Conservation (phyloP, 371 early-diverging fungal species). For the Rhizopus arrhizus region DNA sequence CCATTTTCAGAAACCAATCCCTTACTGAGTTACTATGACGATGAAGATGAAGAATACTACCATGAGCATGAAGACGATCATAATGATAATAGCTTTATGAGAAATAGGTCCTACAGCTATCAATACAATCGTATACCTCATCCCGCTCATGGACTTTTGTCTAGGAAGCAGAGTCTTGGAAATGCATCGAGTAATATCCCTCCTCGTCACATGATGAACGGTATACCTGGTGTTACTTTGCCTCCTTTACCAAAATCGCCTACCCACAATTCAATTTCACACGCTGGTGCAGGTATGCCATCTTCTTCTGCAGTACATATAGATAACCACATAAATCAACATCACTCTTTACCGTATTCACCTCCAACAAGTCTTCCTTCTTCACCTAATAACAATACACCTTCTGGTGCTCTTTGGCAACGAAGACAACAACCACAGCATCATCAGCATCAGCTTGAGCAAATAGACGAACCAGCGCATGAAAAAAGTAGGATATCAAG, state of each 20-base stretch:
- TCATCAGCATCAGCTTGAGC: background rate
- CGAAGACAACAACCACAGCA: constrained; percentile 22
- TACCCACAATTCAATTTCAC: constrained; percentile 9
- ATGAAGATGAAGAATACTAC: constrained; percentile 29
- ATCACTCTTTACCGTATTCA: constrained; percentile 41
- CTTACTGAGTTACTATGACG: constrained; percentile 30
- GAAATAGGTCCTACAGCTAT: constrained; percentile 21
- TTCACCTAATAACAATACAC: constrained; percentile 35
- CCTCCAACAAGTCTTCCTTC: constrained; percentile 56
- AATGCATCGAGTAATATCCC: background rate
- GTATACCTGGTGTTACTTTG: constrained; percentile 42
- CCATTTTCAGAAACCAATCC: constrained; percentile 16
- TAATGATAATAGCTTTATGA: background rate
- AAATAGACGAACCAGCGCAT: background rate
- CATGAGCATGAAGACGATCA: constrained; percentile 19
- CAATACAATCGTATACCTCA: constrained; percentile 13
- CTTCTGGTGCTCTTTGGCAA: constrained; percentile 30
- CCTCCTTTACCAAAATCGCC: constrained; percentile 56
- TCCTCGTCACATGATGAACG: constrained; percentile 20
- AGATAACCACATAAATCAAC: constrained; percentile 9
- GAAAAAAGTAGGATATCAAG: constrained; percentile 3
- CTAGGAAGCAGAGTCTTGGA: constrained; percentile 15
- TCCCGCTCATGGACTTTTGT: constrained; percentile 4
- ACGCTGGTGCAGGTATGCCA: constrained; percentile 15
- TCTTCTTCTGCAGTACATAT: background rate